phyloP scores from a whole-genome alignment of 352 stramenopile genomes.

The Pythium guiyangense region DNA sequence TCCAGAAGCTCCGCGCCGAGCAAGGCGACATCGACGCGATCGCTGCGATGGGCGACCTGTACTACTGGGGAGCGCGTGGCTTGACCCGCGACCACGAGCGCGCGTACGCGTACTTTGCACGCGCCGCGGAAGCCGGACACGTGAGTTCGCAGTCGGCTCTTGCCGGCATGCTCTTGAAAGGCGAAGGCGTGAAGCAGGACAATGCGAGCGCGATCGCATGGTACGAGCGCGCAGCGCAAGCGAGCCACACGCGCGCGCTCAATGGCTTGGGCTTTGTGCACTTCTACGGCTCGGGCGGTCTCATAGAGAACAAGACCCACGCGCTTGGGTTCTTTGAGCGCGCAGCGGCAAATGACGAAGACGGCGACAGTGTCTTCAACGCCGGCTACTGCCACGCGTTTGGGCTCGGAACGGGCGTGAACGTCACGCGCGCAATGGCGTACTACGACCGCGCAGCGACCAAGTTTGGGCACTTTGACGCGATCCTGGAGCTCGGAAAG shows the following conservation, averaged over 20 bases:
- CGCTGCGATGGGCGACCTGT: constrained; percentile 82
- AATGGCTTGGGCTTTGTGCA: constrained; percentile 90
- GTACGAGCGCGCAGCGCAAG: constrained; percentile 65
- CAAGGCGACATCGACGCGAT: constrained; percentile 75
- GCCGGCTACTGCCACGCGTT: constrained; percentile 74
- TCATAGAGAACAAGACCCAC: constrained; percentile 68
- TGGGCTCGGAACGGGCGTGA: constrained; percentile 53
- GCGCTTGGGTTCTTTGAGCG: constrained; percentile 81
- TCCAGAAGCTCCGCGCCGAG: constrained; percentile 75
- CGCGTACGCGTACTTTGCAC: constrained; percentile 71
- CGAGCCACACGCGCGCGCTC: constrained; percentile 74
- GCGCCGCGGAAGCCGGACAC: constrained; percentile 57
- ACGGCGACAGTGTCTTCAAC: constrained; percentile 91
- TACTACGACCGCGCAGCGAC: constrained; percentile 57
- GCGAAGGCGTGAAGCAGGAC: constrained; percentile 73
- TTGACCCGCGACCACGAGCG: constrained; percentile 61
- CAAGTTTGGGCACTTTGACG: constrained; percentile 85
- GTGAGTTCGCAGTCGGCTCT: constrained; percentile 54
- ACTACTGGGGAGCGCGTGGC: constrained; percentile 86
- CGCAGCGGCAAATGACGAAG: constrained; percentile 65
- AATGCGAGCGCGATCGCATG: constrained; percentile 65
- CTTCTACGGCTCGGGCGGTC: constrained; percentile 69
- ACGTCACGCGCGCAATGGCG: constrained; percentile 48
- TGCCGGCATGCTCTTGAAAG: constrained; percentile 86
- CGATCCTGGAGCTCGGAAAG: constrained; percentile 73